Base-by-base conservation (phyloP, 352 stramenopile species). In the Phytophthora europaea region DNA sequence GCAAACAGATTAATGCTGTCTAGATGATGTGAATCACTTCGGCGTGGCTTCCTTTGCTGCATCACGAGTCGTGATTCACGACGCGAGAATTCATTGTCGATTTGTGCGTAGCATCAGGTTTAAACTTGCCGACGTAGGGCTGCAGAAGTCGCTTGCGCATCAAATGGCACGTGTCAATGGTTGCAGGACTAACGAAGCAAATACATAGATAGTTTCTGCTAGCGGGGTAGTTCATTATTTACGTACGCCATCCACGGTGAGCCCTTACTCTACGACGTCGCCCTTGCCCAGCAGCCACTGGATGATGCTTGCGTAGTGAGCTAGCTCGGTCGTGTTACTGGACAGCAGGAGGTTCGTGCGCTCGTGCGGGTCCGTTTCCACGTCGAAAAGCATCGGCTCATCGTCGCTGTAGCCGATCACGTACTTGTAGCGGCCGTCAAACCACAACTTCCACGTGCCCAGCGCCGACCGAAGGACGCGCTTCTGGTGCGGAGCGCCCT, bases 391-490 rank as follows among this genome's bases (percentile, higher is more conserved):
- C 65, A 70, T 76, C 5, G 66, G 58, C 20, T 76, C 74, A 33
- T 81, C 64, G 43, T 80, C 70, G 40, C 64, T 76, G 47, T 78
- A 81, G 48, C 74, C 74, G 33, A 72, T 78, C 15, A 81, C 65
- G 56, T 70, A 78, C 40, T 81, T 81, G 65, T 77, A 81, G 65
- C 74, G 74, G 20, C 74, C 70, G 18, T 78, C 70, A 38, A 81
- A 81, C 70, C 70, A 78, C 8, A 80, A 43, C 10, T 75, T 75
- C 73, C 73, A 80, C 55, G 69, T 78, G 9, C 60, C 58, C n/a
- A 73, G 65, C 7, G 70, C 70, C 16, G 74, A 81, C 8, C 70
- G 69, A 20, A 81, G 60, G 7, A 81, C 74, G 12, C 70, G 74
- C 6, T 71, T 67, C 23, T 65, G 2, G 20, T 71, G 36, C 7